A percentile compares a stretch with the other conserved stretches of the same genome.
Conservation (phyloP, 768 basidiomycete genomes). For the Mycena sanguinolenta region DNA sequence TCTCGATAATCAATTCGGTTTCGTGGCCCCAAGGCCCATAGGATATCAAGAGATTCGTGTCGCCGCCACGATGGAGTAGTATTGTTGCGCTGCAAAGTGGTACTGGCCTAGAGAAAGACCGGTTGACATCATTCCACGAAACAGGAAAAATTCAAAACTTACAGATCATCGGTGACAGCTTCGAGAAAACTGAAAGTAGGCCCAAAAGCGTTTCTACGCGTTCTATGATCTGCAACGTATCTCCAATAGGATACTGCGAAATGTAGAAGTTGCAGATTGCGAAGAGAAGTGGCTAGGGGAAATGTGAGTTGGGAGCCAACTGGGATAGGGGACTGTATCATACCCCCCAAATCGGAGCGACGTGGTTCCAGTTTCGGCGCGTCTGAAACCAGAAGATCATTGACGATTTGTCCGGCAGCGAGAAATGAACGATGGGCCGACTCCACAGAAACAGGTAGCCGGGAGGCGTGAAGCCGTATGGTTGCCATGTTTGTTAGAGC, state of each 20-base stretch:
- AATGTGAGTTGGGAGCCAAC: background rate
- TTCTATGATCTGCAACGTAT: background rate
- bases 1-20: no score
- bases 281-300: background rate
- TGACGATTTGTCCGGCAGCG: background rate
- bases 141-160: background rate
- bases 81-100: no score
- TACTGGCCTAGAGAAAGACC: no score
- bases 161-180: background rate
- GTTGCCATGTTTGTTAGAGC: background rate
- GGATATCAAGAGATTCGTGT: no score
- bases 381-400: background rate
- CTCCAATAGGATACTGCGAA: background rate
- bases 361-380: background rate
- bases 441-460: background rate
- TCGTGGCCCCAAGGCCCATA: no score
- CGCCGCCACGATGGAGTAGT: no score
- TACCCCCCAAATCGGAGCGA: background rate
- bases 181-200: background rate
- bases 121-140: no score
- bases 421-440: background rate
- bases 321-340: background rate
- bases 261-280: constrained; percentile 3
- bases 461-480: background rate
- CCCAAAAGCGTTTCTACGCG: background rate